Conservation (phyloP, 1,139 yeast genomes). For the Saccharomyces hybrid region DNA sequence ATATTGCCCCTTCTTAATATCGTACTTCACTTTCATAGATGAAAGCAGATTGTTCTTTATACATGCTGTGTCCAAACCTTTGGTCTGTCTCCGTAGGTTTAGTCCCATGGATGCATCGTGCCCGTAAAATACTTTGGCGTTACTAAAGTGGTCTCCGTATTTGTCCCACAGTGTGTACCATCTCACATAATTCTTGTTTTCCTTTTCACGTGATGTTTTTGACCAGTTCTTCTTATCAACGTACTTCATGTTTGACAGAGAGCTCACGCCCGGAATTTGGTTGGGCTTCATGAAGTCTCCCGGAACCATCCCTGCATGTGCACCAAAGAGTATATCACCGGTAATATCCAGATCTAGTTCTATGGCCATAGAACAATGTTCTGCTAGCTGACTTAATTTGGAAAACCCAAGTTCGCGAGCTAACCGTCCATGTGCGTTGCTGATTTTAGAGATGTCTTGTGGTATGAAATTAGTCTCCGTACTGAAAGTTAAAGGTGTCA, state of each 20-base stretch:
- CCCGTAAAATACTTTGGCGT: constrained; percentile 71
- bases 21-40: constrained; percentile 38
- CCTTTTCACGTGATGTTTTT: constrained; percentile 17
- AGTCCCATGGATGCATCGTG: constrained; percentile 83
- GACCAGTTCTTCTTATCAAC: constrained; percentile 22
- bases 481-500: constrained; percentile 13
- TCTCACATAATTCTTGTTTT: constrained; percentile 11
- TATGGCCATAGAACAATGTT: constrained; percentile 18
- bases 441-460: constrained; percentile 13
- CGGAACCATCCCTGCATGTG: constrained; percentile 31
- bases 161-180: constrained; percentile 30
- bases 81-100: constrained; percentile 53
- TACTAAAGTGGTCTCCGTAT: constrained; percentile 34
- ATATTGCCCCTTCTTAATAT: constrained; percentile 7
- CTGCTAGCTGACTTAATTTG: constrained; percentile 15
- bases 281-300: constrained; percentile 13
- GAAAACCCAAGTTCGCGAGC: constrained; percentile 19
- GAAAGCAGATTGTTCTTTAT: constrained; percentile 64
- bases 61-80: constrained; percentile 81
- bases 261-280: constrained; percentile 12
- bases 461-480: constrained; percentile 16
- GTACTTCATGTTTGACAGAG: constrained; percentile 28
- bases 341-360: constrained; percentile 14
- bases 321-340: constrained; percentile 17
- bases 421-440: constrained; percentile 15